Conservation (phyloP, 352 stramenopile species). For the Thraustotheca clavata region DNA sequence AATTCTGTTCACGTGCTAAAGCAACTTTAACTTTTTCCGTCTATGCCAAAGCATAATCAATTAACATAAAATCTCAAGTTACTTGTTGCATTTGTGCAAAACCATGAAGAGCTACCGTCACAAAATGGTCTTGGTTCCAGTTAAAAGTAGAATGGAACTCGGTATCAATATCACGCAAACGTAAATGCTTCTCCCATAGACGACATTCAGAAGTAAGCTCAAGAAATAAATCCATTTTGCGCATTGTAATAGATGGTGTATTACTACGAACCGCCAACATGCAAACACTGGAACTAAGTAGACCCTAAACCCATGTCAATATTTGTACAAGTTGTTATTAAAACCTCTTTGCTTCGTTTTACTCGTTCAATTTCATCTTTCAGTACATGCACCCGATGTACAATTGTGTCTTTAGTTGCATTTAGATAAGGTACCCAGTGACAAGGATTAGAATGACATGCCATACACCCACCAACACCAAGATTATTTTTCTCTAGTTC, state of each 20-base stretch:
- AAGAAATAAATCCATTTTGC: slow-evolving; percentile 60
- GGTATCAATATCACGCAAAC: slow-evolving; percentile 74
- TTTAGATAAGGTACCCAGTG: slow-evolving; percentile 51
- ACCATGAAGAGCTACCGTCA: slow-evolving; percentile 86
- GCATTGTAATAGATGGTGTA: slow-evolving; percentile 36
- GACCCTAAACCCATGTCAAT: not conserved
- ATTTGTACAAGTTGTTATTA: not conserved
- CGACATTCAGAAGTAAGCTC: slow-evolving; percentile 60
- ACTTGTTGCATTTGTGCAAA: slow-evolving; percentile 81
- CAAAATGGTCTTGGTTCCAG: slow-evolving; percentile 69
- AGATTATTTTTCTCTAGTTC: slow-evolving; percentile 62
- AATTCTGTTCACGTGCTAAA: slow-evolving; percentile 81
- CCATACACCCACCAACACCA: slow-evolving; percentile 66
- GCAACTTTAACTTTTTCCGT: slow-evolving; percentile 63
- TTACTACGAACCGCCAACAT: slow-evolving; percentile 54
- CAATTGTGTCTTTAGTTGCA: slow-evolving; percentile 40
- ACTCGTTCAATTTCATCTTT: slow-evolving; percentile 62
- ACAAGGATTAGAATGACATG: slow-evolving; percentile 65
- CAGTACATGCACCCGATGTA: slow-evolving; percentile 49
- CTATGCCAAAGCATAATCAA: not conserved
- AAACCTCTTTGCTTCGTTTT: slow-evolving; percentile 40
- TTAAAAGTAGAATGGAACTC: slow-evolving; percentile 90
- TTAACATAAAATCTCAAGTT: not conserved
- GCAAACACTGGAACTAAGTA: slow-evolving; percentile 32
- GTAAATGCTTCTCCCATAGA: slow-evolving; percentile 56